Conservation (phyloP, 2,329 filamentous ascomycete species). For the Cercospora zeae-maydis region DNA sequence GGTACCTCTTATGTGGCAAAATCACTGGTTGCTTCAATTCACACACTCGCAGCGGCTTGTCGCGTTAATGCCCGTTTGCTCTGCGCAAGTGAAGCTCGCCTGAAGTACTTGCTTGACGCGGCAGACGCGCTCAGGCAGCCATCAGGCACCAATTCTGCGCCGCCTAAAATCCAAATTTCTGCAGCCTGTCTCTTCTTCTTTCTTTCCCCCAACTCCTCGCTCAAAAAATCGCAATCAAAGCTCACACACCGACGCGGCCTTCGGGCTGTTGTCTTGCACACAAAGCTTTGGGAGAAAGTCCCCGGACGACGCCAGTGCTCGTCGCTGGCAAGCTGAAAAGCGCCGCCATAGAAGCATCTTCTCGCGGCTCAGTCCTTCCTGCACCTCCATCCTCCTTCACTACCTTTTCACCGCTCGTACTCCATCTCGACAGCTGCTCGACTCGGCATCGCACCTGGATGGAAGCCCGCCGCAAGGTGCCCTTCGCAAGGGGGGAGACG, state of each 20-base stretch:
- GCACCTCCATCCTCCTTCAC: slow-evolving; percentile 48
- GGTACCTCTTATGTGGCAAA: neutral
- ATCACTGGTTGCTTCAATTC: neutral
- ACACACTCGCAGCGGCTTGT: neutral
- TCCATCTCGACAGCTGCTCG: slow-evolving; percentile 39
- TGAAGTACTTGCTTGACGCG: slow-evolving; percentile 2
- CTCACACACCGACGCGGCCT: slow-evolving; percentile 73
- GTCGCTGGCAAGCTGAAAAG: slow-evolving; percentile 75
- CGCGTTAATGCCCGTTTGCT: neutral
- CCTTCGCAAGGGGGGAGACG: slow-evolving; percentile 52
- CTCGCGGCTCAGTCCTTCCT: slow-evolving; percentile 72
- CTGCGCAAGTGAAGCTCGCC: neutral
- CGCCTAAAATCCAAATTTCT: slow-evolving; percentile 47
- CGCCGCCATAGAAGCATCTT: slow-evolving; percentile 95
- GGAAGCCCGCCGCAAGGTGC: slow-evolving; percentile 42
- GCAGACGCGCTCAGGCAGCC: slow-evolving; percentile 4
- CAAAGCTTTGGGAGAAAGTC: slow-evolving; percentile 99
- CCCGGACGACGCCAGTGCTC: slow-evolving; percentile 70
- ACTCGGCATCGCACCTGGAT: slow-evolving; percentile 34
- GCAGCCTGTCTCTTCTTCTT: slow-evolving; percentile 22
- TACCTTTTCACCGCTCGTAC: slow-evolving; percentile 53
- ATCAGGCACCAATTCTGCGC: slow-evolving; percentile 1
- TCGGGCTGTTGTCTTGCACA: slow-evolving; percentile 40
- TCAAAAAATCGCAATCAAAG: slow-evolving; percentile 99
- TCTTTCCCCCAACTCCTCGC: slow-evolving; percentile 71